Percentiles rank a stretch among this genome's conserved stretches.
Conservation (phyloP, 2,329 filamentous ascomycete genomes). For the Paraconiothyrium sp. region DNA sequence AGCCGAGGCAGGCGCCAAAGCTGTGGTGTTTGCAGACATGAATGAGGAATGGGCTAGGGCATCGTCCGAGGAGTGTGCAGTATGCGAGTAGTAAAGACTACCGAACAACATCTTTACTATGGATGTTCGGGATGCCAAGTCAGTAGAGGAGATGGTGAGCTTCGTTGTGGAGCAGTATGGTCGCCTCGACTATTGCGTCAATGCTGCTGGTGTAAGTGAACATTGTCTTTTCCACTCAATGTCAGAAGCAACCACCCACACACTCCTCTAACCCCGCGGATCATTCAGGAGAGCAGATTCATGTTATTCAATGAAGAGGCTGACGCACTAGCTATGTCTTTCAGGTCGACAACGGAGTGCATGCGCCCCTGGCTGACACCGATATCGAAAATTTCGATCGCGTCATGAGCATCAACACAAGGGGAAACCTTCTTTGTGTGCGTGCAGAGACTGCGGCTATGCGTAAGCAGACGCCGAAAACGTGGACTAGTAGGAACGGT, state of each 20-base stretch:
- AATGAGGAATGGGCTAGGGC: conserved; percentile 17
- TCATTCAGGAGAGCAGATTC: not conserved
- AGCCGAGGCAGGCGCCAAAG: conserved; percentile 37
- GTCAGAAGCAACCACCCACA: not conserved
- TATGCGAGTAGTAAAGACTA: conserved; percentile 19
- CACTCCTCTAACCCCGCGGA: not conserved
- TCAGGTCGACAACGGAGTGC: conserved; percentile 21
- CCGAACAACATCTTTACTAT: conserved; percentile 16
- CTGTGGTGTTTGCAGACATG: conserved; percentile 27
- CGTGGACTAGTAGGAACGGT: conserved; percentile 15
- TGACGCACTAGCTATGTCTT: not conserved
- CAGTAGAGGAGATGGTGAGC: conserved; percentile 47
- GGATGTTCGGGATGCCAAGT: conserved; percentile 17
- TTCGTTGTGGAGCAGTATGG: conserved; percentile 54
- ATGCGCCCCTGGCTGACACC: conserved; percentile 20
- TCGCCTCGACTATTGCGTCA: conserved; percentile 62
- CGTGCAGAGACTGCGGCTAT: conserved; percentile 59
- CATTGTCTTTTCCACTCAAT: not conserved
- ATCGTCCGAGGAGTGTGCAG: conserved; percentile 16
- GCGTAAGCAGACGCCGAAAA: conserved; percentile 52
- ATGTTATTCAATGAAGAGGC: not conserved
- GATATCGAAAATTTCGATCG: conserved; percentile 23
- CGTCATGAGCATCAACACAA: conserved; percentile 20
- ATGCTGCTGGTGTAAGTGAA: conserved; percentile 59
- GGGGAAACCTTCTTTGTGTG: conserved; percentile 22